phyloP scores from a whole-genome alignment of 352 stramenopile genomes.

The Phytopythium delawarense region DNA sequence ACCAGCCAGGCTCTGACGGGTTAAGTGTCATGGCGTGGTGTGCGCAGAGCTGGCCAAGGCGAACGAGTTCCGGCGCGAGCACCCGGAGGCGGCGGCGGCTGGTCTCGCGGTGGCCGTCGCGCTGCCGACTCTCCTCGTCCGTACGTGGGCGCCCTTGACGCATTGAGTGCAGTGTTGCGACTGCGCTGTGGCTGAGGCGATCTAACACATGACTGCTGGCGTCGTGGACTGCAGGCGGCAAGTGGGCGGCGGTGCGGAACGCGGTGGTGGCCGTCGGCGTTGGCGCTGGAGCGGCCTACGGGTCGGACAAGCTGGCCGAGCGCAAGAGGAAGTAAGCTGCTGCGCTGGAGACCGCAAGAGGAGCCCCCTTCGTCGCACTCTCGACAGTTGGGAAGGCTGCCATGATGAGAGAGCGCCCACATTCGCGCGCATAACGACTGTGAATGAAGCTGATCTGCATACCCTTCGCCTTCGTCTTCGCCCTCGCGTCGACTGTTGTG shows the following conservation, averaged over 20 bases:
- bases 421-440: conserved; percentile 1
- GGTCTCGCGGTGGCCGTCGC: conserved; percentile 56
- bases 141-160: conserved; percentile 30
- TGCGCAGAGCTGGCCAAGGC: conserved; percentile 59
- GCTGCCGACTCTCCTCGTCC: conserved; percentile 55
- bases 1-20: not conserved
- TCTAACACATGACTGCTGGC: not conserved
- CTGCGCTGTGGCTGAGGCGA: not conserved
- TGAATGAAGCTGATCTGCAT: conserved; percentile 2
- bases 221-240: conserved; percentile 36
- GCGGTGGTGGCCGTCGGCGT: conserved; percentile 56
- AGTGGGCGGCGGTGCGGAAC: conserved; percentile 56
- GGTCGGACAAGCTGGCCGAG: conserved; percentile 53
- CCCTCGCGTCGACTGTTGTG: not conserved
- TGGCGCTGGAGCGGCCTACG: conserved; percentile 51
- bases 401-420: not conserved
- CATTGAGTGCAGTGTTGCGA: not conserved
- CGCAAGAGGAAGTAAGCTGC: conserved; percentile 36
- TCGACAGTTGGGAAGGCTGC: not conserved
- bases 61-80: conserved; percentile 70
- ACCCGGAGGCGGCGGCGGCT: conserved; percentile 56
- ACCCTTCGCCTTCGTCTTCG: not conserved
- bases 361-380: not conserved
- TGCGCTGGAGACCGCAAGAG: not conserved
- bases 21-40: not conserved